Percentiles rank a stretch among this genome's conserved stretches.
Conservation (phyloP, 495 filamentous ascomycete species). For the Hypoxylon intermedium region DNA sequence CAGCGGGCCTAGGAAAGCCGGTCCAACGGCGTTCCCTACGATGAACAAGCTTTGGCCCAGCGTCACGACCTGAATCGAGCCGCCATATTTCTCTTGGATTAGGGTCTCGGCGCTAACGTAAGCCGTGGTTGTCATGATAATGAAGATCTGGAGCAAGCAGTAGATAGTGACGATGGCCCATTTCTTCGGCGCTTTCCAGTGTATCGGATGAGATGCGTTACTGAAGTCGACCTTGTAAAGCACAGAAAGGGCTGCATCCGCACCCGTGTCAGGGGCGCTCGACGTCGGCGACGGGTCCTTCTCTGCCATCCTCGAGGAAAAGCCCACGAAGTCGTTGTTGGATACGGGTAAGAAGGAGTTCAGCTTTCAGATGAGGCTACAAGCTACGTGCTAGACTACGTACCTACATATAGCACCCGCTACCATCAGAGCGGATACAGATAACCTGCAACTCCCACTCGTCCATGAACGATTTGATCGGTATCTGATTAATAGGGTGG, state of each 20-base stretch:
- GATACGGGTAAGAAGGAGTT: conserved; percentile 10
- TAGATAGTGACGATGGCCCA: conserved; percentile 44
- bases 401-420: conserved; percentile 20
- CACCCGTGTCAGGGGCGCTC: conserved; percentile 1
- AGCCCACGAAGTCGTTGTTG: background rate
- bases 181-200: conserved; percentile 45
- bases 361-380: conserved; percentile 5
- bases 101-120: conserved; percentile 46
- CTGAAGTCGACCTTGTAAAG: conserved; percentile 38
- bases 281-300: conserved; percentile 11
- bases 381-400: conserved; percentile 11
- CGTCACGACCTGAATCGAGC: conserved; percentile 39
- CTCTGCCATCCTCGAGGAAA: conserved; percentile 23
- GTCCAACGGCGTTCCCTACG: conserved; percentile 40
- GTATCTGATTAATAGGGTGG: too few relatives aligned
- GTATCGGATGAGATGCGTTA: conserved; percentile 44
- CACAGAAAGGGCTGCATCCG: conserved; percentile 33
- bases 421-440: too few relatives aligned
- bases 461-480: too few relatives aligned
- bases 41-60: conserved; percentile 43
- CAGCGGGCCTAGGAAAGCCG: conserved; percentile 40
- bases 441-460: too few relatives aligned
- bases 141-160: conserved; percentile 45
- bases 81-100: conserved; percentile 43
- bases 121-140: conserved; percentile 44